Percentiles rank a stretch among this genome's conserved stretches.
Evolutionary conservation across 2,329 filamentous ascomycete species (phyloP).

Genomic region (Cephalotrichum gorgonifer): DNA sequence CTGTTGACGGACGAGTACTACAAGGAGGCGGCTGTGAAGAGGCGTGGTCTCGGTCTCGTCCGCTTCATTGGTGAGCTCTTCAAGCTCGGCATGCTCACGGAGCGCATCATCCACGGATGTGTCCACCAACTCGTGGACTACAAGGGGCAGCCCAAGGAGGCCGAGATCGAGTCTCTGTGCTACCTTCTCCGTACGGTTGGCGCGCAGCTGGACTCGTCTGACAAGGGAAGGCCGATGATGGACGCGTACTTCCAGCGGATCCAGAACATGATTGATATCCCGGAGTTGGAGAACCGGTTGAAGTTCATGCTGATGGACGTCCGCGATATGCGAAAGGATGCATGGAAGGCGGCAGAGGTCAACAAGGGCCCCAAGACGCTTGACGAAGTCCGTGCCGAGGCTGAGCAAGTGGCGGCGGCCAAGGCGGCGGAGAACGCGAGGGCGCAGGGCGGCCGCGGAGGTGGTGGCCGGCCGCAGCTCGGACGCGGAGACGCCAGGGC

Average conservation of each 20-base stretch:
- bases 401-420: conserved; percentile 65
- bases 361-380: conserved; percentile 98
- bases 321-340: conserved; percentile 65
- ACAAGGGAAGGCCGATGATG: conserved; percentile 80
- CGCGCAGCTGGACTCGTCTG: conserved; percentile 70
- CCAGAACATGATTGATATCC: conserved; percentile 66
- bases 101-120: conserved; percentile 99
- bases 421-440: conserved; percentile 67
- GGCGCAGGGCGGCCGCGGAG: conserved; percentile 55
- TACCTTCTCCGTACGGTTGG: conserved; percentile 91
- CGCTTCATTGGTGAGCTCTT: conserved; percentile 99
- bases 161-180: conserved; percentile 89
- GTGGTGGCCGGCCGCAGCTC: conserved; percentile 57
- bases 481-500: conserved; percentile 83
- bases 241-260: conserved; percentile 91
- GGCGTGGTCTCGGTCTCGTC: conserved; percentile 91
- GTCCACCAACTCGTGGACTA: conserved; percentile 96
- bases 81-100: conserved; percentile 96
- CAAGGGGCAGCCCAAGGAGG: conserved; percentile 84
- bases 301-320: conserved; percentile 97
- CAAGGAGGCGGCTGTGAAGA: conserved; percentile 82
- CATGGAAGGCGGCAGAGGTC: conserved; percentile 78
- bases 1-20: conserved; percentile 98
- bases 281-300: conserved; percentile 75
- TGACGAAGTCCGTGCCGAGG: conserved; percentile 76